Percentiles rank a stretch among this genome's conserved stretches.
phyloP scores from a whole-genome alignment of 495 filamentous ascomycete genomes.

The Friedmanniomyces endolithicus region DNA sequence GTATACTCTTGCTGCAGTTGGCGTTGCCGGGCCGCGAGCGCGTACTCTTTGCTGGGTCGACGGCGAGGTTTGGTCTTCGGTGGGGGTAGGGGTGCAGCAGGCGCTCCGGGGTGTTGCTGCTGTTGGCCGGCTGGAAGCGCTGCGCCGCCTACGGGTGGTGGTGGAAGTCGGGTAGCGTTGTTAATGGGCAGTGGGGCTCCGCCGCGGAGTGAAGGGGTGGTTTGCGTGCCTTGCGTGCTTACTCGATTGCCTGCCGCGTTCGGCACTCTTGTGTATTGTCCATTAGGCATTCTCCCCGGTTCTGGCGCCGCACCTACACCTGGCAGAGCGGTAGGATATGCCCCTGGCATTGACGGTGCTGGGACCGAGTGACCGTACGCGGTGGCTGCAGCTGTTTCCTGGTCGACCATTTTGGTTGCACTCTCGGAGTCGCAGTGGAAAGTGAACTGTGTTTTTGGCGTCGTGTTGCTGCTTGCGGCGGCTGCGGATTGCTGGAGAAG shows the following conservation, averaged over 20 bases:
- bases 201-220: constrained; percentile 41
- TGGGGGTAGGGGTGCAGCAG: constrained; percentile 7
- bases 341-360: neutral
- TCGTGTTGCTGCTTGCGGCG: constrained; percentile 34
- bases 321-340: neutral
- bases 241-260: constrained; percentile 24
- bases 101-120: neutral
- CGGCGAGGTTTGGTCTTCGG: constrained; percentile 41
- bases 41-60: constrained; percentile 44
- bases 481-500: constrained; percentile 15
- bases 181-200: constrained; percentile 24
- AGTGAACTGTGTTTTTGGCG: constrained; percentile 72
- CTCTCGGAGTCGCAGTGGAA: constrained; percentile 78
- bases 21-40: constrained; percentile 52
- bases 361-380: constrained; percentile 6
- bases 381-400: constrained; percentile 7
- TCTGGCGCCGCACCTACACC: neutral
- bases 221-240: constrained; percentile 52
- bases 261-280: constrained; percentile 1
- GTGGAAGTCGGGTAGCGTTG: constrained; percentile 13
- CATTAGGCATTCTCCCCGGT: neutral
- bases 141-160: constrained; percentile 19
- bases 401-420: constrained; percentile 44
- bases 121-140: constrained; percentile 27
- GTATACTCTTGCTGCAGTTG: constrained; percentile 56